Conservation (phyloP, 2,329 filamentous ascomycete genomes). For the Teratosphaeria zuluensis region DNA sequence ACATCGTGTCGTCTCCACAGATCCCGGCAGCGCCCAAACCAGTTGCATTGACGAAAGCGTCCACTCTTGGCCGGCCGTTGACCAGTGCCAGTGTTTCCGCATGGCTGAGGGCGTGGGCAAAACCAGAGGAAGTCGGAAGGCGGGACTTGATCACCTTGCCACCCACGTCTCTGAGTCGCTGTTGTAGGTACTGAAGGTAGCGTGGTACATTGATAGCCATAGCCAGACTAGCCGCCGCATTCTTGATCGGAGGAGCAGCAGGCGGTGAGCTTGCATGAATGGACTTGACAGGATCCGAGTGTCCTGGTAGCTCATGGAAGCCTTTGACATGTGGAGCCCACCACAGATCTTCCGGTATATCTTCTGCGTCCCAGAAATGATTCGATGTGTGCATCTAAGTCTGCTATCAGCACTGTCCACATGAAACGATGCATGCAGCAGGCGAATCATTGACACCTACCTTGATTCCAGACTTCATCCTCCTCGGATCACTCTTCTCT, state of each 20-base stretch:
- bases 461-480: conserved; percentile 17
- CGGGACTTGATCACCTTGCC: conserved; percentile 19
- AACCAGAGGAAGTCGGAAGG: conserved; percentile 20
- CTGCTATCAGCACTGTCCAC: not conserved
- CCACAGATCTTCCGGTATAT: conserved; percentile 25
- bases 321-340: conserved; percentile 28
- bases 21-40: conserved; percentile 33
- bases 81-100: conserved; percentile 15
- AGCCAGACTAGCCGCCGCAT: conserved; percentile 24
- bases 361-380: conserved; percentile 20
- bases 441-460: conserved; percentile 3
- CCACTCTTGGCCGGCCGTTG: conserved; percentile 8
- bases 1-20: conserved; percentile 26
- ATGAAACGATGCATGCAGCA: not conserved
- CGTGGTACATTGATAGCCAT: conserved; percentile 29
- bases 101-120: conserved; percentile 20
- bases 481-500: conserved; percentile 18
- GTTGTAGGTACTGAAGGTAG: conserved; percentile 30
- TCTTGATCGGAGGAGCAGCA: conserved; percentile 12
- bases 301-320: conserved; percentile 18
- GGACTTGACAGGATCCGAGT: conserved; percentile 8
- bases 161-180: conserved; percentile 18
- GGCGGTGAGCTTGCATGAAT: conserved; percentile 16
- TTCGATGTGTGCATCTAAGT: conserved; percentile 16
- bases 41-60: conserved; percentile 33